Evolutionary conservation across 305 asterid genomes (phyloP), one percentile per base, ranked within the genome.

Genomic region (Solanum hybrid): DNA sequence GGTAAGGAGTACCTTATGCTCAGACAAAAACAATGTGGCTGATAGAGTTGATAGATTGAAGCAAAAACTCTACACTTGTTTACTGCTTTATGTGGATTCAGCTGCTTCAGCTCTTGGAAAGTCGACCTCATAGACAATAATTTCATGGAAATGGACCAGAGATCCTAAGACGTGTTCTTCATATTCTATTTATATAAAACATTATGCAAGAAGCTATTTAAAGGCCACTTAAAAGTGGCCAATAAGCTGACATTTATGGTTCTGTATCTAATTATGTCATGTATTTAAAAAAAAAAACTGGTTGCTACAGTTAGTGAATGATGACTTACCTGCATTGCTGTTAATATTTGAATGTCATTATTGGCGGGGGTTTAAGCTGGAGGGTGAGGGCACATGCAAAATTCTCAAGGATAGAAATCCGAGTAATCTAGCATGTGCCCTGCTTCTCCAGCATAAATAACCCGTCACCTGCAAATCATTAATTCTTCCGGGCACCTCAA

Each of bases 81-180:
- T 97, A 96, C 95, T 96, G 69, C 87, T 92, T 90, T 96, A 95
- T 38, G 93, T 95, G 80, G 98, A 95, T 90, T 95, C 96, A 60
- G 99, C 98, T 27, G 97, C 99, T 36, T 91, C 93, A 90, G 98
- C 99, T 90, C 90, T 96, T 87, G 90, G 95, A 91, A 94, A 93
- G 88, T 35, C 88, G 38, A 38, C 89, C 56, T 88, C 92, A 91
- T 81, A 87, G 76, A 7, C 51, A 81, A 88, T 91, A 72, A 89
- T 88, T 79, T 88, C 64, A 36, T 36, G 40, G 87, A 79, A 79
- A 79, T 79, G 86, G 13, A 80, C 66, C 86, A 80, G 1, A 38
- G 66, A 38, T 38, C 86, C 24, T 38, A 1, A 38, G 35, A 46
- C 29, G 38, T 51, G 38, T 82, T 82, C 40, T 29, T 82, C 20